Conservation (phyloP, 116 monocot species). For the Papilionanthe hybrid region DNA sequence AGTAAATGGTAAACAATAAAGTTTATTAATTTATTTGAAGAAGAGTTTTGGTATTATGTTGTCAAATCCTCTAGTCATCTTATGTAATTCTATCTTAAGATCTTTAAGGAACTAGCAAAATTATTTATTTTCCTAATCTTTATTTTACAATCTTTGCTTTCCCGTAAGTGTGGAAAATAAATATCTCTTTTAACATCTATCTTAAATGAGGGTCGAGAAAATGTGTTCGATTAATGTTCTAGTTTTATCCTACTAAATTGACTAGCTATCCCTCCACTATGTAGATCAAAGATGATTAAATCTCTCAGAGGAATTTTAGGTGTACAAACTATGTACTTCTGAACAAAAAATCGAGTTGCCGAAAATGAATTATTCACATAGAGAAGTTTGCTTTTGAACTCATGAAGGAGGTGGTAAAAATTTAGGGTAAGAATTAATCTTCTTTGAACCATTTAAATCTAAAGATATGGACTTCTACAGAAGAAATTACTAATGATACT, state of each 20-base stretch:
- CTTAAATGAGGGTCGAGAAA: neutral
- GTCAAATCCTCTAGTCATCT: neutral
- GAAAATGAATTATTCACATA: neutral
- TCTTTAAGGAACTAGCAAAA: neutral
- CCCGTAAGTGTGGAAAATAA: neutral
- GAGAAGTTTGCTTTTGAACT: neutral
- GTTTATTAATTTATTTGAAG: neutral
- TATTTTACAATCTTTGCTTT: neutral
- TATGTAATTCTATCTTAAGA: neutral
- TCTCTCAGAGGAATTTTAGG: neutral
- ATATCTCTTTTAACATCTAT: neutral
- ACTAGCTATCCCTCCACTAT: neutral
- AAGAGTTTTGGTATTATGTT: neutral
- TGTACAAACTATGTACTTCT: neutral
- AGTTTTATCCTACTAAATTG: neutral
- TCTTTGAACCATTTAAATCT: neutral
- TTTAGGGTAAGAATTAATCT: neutral
- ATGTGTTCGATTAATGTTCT: neutral
- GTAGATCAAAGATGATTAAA: neutral
- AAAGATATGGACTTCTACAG: neutral
- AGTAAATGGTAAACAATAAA: neutral
- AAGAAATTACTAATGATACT: neutral
- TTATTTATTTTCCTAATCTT: neutral
- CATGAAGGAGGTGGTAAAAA: neutral
- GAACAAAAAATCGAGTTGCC: neutral